Evolutionary conservation across 2,329 filamentous ascomycete species (phyloP).

Genomic region (Pseudogymnoascus sp.): DNA sequence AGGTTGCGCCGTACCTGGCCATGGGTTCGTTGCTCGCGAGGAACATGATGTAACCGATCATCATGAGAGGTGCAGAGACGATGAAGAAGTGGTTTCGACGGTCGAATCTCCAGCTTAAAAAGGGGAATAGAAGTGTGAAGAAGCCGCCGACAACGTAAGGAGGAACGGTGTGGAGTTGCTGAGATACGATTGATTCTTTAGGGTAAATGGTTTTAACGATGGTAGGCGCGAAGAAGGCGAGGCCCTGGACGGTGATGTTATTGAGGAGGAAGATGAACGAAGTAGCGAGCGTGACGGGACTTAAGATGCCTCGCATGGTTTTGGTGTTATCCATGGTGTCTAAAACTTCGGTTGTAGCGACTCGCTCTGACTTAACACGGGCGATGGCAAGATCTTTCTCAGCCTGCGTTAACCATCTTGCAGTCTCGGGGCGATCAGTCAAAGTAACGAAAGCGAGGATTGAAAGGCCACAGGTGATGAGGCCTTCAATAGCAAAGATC

Average conservation of each 20-base stretch:
- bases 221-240: constrained; percentile 56
- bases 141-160: constrained; percentile 62
- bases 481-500: constrained; percentile 65
- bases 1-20: constrained; percentile 61
- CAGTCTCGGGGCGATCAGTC: constrained; percentile 60
- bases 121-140: constrained; percentile 54
- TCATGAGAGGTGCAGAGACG: constrained; percentile 50
- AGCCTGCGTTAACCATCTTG: constrained; percentile 54
- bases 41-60: constrained; percentile 64
- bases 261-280: constrained; percentile 37
- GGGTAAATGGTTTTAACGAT: constrained; percentile 64
- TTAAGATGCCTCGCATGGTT: constrained; percentile 52
- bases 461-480: constrained; percentile 48
- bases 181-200: constrained; percentile 43
- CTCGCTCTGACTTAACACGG: constrained; percentile 59
- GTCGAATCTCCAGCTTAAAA: constrained; percentile 52
- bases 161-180: constrained; percentile 63
- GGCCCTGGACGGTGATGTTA: constrained; percentile 57
- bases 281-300: constrained; percentile 49
- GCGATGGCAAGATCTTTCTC: constrained; percentile 60
- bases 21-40: constrained; percentile 42
- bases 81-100: constrained; percentile 53
- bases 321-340: constrained; percentile 54
- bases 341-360: constrained; percentile 52
- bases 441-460: constrained; percentile 55